Conservation (phyloP, 805 yeast species). For the Yarrowia phangngaensis region DNA sequence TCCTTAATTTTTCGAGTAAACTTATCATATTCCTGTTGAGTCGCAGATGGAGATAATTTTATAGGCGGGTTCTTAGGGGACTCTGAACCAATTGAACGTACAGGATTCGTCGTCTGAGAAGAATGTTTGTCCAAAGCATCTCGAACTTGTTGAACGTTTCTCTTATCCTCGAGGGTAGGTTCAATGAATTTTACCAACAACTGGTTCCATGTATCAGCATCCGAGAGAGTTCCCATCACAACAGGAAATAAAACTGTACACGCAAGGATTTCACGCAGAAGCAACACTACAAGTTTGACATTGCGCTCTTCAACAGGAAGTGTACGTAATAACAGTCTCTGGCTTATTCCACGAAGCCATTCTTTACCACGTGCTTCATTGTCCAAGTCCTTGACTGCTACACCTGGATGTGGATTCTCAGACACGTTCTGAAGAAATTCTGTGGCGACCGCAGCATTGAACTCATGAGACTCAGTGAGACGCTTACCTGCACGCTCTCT, state of each 20-base stretch:
- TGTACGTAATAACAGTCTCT: constrained; percentile 48
- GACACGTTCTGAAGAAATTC: constrained; percentile 41
- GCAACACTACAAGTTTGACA: constrained; percentile 48
- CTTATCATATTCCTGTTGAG: constrained; percentile 43
- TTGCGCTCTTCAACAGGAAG: constrained; percentile 46
- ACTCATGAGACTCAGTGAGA: constrained; percentile 40
- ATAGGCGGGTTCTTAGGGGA: constrained; percentile 28
- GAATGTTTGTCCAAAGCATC: constrained; percentile 64
- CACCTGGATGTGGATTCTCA: constrained; percentile 59
- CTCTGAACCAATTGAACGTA: constrained; percentile 16
- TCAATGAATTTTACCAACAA: constrained; percentile 57
- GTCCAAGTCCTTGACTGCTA: constrained; percentile 42
- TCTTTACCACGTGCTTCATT: constrained; percentile 45
- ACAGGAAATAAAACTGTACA: constrained; percentile 55
- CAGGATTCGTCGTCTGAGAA: constrained; percentile 24
- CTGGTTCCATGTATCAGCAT: constrained; percentile 75
- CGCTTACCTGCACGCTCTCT: constrained; percentile 34
- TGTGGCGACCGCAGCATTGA: constrained; percentile 45
- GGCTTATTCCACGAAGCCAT: constrained; percentile 48
- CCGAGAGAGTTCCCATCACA: constrained; percentile 49
- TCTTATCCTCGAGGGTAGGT: constrained; percentile 63
- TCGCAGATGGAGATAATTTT: constrained; percentile 43
- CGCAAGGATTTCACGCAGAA: constrained; percentile 62
- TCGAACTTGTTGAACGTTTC: constrained; percentile 68
- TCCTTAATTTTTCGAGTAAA: constrained; percentile 41